Evolutionary conservation across 2,329 filamentous ascomycete genomes (phyloP).

Genomic region (Cladosporium sp.): DNA sequence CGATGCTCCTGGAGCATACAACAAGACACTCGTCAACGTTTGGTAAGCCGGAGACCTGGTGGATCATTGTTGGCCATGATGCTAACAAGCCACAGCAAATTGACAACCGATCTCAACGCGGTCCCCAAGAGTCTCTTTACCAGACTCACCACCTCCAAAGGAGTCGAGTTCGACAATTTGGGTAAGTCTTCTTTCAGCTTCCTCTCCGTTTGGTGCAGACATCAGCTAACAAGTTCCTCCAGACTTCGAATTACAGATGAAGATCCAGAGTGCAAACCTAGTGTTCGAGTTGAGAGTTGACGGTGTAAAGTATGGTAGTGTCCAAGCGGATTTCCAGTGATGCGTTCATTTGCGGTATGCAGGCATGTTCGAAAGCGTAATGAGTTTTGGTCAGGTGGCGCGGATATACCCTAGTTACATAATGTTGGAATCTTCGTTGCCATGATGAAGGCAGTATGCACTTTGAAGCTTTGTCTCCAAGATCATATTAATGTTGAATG

Average conservation of each 20-base stretch:
- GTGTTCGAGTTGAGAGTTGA: slow-evolving; percentile 78
- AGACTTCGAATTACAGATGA: slow-evolving; percentile 80
- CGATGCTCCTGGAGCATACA: slow-evolving; percentile 52
- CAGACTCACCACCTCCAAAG: slow-evolving; percentile 69
- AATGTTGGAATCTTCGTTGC: background rate
- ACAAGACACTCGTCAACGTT: slow-evolving; percentile 60
- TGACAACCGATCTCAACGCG: slow-evolving; percentile 74
- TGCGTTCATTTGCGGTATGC: background rate
- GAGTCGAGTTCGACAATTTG: slow-evolving; percentile 76
- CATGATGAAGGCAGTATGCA: too few relatives aligned
- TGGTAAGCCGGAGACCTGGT: slow-evolving; percentile 33
- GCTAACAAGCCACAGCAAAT: slow-evolving; percentile 44
- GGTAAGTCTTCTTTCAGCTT: background rate
- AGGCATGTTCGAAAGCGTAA: too few relatives aligned
- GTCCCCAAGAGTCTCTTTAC: slow-evolving; percentile 73
- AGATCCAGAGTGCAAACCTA: slow-evolving; percentile 70
- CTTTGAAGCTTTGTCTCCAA: too few relatives aligned
- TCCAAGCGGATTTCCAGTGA: slow-evolving; percentile 66
- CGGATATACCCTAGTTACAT: background rate
- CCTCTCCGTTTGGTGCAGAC: too few relatives aligned
- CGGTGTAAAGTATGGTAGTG: slow-evolving; percentile 69
- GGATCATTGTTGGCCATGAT: slow-evolving; percentile 32
- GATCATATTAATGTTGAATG: too few relatives aligned
- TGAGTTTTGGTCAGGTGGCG: too few relatives aligned
- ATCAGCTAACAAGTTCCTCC: background rate